phyloP scores from a whole-genome alignment of 768 basidiomycete species.

The Mycena capillaripes region DNA sequence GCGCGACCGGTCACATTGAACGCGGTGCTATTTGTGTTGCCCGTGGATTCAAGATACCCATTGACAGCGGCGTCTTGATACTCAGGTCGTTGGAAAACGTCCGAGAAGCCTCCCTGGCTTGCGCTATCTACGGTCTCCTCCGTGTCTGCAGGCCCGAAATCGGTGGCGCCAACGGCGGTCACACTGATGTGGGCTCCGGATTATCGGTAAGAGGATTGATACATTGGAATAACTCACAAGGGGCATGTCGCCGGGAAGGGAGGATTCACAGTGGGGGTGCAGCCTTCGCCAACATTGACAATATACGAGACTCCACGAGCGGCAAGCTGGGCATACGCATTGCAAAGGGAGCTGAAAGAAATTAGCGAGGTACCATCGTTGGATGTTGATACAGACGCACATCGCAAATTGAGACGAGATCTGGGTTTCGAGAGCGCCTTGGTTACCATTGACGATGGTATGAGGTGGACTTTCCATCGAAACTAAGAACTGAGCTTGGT shows the following conservation, averaged over 20 bases:
- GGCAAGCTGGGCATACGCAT: conserved; percentile 16
- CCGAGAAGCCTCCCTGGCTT: neutral
- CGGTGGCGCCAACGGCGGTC: conserved; percentile 1
- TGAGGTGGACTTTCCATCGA: too few species aligned
- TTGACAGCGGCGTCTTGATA: conserved; percentile 15
- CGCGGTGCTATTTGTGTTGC: conserved; percentile 1
- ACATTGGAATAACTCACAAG: conserved; percentile 8
- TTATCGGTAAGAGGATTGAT: neutral
- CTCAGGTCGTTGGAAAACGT: neutral
- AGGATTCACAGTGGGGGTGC: neutral
- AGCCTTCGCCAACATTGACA: conserved; percentile 1
- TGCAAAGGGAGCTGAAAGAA: conserved; percentile 10
- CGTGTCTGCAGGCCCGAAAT: neutral
- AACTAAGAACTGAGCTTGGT: too few species aligned
- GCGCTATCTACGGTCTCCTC: neutral
- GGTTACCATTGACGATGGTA: conserved; percentile 5
- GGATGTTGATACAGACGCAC: conserved; percentile 1
- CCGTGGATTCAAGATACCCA: neutral
- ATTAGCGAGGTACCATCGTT: neutral
- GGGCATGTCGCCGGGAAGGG: conserved; percentile 16
- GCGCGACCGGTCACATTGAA: conserved; percentile 12
- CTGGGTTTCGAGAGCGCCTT: conserved; percentile 1
- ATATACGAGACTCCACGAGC: conserved; percentile 16
- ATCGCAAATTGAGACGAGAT: conserved; percentile 9
- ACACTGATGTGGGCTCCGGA: neutral